Conservation (phyloP, 331 rosid species). For the Arachis monticola region DNA sequence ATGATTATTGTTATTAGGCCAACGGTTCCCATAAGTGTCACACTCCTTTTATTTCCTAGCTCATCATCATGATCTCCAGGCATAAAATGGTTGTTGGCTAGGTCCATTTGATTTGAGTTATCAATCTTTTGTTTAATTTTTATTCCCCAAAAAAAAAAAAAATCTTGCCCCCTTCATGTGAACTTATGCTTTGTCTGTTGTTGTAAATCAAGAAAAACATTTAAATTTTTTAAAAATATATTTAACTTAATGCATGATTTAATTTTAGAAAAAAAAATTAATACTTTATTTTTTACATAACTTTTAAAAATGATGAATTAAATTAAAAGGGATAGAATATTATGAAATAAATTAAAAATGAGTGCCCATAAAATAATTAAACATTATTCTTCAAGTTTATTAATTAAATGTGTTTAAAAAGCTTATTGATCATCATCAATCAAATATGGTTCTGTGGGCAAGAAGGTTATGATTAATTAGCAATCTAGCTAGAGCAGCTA, state of each 20-base stretch:
- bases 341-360: no score
- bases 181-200: background rate
- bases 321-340: no score
- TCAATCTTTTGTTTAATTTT: background rate
- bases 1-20: conserved; percentile 31
- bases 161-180: background rate
- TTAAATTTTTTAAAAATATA: no score
- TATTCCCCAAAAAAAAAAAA: background rate
- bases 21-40: conserved; percentile 33
- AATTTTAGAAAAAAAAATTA: no score
- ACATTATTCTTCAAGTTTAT: no score
- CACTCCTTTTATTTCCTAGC: background rate
- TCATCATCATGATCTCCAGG: conserved; percentile 47
- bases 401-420: no score
- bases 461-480: background rate
- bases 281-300: no score
- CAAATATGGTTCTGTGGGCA: background rate
- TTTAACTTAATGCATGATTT: no score
- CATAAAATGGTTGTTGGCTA: conserved; percentile 49
- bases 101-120: conserved; percentile 17
- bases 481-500: conserved; percentile 11
- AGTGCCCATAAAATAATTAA: no score
- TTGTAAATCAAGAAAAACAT: no score
- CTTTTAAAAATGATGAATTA: no score
- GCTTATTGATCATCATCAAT: background rate